These are phyloP conservation scores for Triangularia setosa DNA, from an alignment of 2,329 filamentous ascomycete genomes.

Conservation along the genomic window DNA sequence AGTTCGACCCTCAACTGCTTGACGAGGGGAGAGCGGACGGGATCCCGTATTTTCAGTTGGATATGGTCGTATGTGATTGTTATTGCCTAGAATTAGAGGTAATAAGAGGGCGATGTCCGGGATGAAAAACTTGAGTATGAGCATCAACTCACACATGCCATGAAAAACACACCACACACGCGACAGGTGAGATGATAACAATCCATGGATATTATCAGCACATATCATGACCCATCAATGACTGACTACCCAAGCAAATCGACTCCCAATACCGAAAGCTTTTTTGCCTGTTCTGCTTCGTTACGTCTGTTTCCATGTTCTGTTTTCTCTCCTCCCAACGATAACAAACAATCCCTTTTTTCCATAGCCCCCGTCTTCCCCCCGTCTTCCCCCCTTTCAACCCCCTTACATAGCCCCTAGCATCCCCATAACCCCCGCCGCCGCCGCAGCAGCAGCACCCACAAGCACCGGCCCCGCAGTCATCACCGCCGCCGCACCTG, in stretches of 20 bases:
- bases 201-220: background rate
- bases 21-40: background rate
- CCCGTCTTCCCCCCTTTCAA: constrained; percentile 52
- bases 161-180: too few relatives aligned
- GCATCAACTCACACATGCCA: too few relatives aligned
- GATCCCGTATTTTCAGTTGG: background rate
- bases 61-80: background rate
- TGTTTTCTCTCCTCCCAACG: background rate
- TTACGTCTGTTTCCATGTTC: background rate
- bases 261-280: background rate
- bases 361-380: constrained; percentile 21
- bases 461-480: background rate
- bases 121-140: too few relatives aligned
- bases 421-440: constrained; percentile 4
- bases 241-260: background rate
- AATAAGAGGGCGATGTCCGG: background rate
- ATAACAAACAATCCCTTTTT: background rate
- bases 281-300: background rate
- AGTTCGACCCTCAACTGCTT: too few relatives aligned
- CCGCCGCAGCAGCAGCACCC: constrained; percentile 6
- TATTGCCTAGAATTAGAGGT: background rate
- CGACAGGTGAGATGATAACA: background rate
- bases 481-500: background rate
- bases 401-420: constrained; percentile 11
- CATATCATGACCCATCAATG: background rate